phyloP scores from a whole-genome alignment of 2,329 filamentous ascomycete genomes.

The Emericellopsis cladophorae region DNA sequence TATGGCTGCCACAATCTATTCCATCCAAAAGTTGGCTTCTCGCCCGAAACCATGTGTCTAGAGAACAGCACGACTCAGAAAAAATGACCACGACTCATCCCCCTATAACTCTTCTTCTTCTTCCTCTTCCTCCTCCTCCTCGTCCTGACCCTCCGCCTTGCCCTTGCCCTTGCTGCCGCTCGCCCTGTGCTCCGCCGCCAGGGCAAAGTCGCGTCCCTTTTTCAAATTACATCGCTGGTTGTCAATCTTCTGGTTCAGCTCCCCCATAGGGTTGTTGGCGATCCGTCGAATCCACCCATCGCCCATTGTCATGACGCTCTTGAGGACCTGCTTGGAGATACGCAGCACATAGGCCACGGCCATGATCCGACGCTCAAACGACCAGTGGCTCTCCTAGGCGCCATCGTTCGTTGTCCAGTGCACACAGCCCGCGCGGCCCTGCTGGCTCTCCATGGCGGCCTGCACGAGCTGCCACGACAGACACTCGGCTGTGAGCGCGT shows the following conservation, averaged over 20 bases:
- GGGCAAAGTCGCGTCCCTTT: constrained; percentile 3
- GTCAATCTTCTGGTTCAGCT: constrained; percentile 10
- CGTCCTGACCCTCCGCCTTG: neutral
- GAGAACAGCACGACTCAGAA: too few relatives aligned
- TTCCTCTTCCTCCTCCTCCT: neutral
- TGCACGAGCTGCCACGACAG: neutral
- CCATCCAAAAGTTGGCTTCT: too few relatives aligned
- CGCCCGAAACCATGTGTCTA: too few relatives aligned
- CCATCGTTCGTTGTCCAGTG: constrained; percentile 14
- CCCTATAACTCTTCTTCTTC: neutral
- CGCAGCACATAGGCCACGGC: constrained; percentile 5
- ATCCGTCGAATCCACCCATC: constrained; percentile 11
- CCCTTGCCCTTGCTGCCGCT: neutral
- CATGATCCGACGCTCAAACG: constrained; percentile 11
- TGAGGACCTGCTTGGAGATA: constrained; percentile 14
- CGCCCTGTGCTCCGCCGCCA: too few relatives aligned
- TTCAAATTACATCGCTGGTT: constrained; percentile 11
- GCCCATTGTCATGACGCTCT: constrained; percentile 11
- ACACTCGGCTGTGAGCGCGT: neutral
- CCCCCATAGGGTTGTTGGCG: constrained; percentile 12
- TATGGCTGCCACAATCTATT: too few relatives aligned
- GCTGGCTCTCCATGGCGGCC: constrained; percentile 11
- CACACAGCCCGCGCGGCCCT: constrained; percentile 10
- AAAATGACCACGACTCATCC: too few relatives aligned
- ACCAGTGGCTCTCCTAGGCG: constrained; percentile 14